Conservation (phyloP, 768 basidiomycete species). For the Russula emetica region DNA sequence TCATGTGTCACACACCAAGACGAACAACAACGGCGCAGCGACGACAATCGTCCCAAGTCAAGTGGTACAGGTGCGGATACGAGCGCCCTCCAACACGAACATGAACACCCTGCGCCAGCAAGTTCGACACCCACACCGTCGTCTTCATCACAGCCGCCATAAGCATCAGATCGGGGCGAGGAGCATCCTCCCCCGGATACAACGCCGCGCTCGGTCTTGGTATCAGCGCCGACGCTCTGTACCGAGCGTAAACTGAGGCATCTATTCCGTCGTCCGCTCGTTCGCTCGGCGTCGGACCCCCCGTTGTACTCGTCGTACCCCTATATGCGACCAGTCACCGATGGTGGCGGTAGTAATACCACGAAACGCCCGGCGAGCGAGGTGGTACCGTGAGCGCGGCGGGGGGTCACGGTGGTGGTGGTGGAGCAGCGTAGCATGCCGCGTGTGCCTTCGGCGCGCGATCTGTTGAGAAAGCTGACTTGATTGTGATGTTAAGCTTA, state of each 20-base stretch:
- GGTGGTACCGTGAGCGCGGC: neutral
- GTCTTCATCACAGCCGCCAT: neutral
- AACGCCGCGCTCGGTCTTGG: neutral
- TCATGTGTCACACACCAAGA: neutral
- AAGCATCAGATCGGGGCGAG: neutral
- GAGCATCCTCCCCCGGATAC: neutral
- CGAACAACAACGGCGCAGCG: neutral
- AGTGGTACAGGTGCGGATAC: neutral
- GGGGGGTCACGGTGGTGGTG: slow-evolving; percentile 4
- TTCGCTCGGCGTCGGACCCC: slow-evolving; percentile 21
- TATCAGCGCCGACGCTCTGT: neutral
- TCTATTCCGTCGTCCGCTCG: slow-evolving; percentile 20
- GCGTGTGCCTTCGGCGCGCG: slow-evolving; percentile 20
- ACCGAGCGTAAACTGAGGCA: slow-evolving; percentile 11
- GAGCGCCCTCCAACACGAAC: no score
- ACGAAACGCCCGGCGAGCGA: no score
- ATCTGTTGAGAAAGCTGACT: slow-evolving; percentile 19
- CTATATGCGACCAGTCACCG: neutral
- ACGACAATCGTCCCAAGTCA: no score
- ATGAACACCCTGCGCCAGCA: neutral
- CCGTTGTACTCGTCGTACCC: slow-evolving; percentile 17
- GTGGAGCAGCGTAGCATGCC: slow-evolving; percentile 19
- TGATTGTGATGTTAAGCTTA: neutral
- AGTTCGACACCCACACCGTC: neutral
- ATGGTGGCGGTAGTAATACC: no score